Conservation (phyloP, 805 yeast species). For the Ogataea saltuana region DNA sequence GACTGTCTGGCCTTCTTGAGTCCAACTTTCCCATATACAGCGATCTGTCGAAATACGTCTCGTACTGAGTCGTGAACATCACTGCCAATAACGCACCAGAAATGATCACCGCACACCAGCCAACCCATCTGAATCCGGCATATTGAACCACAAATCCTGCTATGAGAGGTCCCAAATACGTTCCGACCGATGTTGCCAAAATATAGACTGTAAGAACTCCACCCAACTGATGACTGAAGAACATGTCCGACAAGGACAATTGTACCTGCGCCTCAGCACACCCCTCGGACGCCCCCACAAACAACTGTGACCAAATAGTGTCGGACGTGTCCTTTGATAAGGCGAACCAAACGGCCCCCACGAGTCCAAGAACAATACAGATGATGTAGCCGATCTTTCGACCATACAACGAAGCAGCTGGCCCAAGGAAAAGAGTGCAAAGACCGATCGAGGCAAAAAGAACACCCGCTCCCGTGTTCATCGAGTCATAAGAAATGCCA, state of each 20-base stretch:
- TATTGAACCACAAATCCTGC: constrained; percentile 70
- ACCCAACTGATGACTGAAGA: constrained; percentile 76
- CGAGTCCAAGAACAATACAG: constrained; percentile 58
- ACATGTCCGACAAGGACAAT: constrained; percentile 69
- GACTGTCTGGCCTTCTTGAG: constrained; percentile 9
- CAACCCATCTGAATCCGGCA: constrained; percentile 77
- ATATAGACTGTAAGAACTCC: constrained; percentile 72
- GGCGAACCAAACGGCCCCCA: constrained; percentile 76
- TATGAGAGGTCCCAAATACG: constrained; percentile 75
- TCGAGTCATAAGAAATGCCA: constrained; percentile 62
- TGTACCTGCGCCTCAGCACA: constrained; percentile 75
- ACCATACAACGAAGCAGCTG: constrained; percentile 69
- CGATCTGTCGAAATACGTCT: constrained; percentile 65
- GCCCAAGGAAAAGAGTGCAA: constrained; percentile 63
- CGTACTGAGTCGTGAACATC: constrained; percentile 64
- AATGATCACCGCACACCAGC: constrained; percentile 64
- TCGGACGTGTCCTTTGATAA: constrained; percentile 52
- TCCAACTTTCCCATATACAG: constrained; percentile 41
- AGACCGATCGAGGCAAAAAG: constrained; percentile 69
- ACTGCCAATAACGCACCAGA: constrained; percentile 59
- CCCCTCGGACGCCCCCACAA: constrained; percentile 79
- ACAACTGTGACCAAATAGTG: constrained; percentile 74
- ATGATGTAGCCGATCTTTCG: constrained; percentile 63
- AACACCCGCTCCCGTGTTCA: constrained; percentile 83
- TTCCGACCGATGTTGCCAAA: constrained; percentile 72